Conservation (phyloP, 192 early-diverging fungal genomes). For the Coemansia sp. region DNA sequence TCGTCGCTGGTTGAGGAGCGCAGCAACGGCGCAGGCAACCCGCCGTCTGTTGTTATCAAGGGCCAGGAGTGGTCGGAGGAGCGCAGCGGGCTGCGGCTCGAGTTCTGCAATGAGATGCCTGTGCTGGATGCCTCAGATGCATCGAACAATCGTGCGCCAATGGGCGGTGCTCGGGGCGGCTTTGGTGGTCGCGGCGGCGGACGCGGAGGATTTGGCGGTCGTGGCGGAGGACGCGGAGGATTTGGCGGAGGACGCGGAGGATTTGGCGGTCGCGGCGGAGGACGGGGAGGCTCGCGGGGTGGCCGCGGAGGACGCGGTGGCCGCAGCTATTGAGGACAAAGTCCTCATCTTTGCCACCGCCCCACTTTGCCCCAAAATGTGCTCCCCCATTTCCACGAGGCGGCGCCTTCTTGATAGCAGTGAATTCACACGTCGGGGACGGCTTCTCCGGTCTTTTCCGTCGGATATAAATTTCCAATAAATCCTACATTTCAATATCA, state of each 20-base stretch:
- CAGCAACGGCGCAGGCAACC: conserved; percentile 27
- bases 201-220: conserved; percentile 45
- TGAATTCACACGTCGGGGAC: neutral
- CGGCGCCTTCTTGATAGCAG: no score
- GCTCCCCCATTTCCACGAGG: no score
- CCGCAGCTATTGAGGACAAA: conserved; percentile 1
- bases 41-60: conserved; percentile 55
- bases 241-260: conserved; percentile 51
- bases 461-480: neutral
- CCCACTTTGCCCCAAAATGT: neutral
- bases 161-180: conserved; percentile 50
- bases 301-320: conserved; percentile 1
- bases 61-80: conserved; percentile 71
- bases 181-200: conserved; percentile 39
- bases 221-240: conserved; percentile 53
- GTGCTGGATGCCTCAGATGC: conserved; percentile 66
- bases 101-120: conserved; percentile 73
- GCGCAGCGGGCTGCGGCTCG: conserved; percentile 61
- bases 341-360: neutral
- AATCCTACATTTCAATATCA: neutral
- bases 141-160: conserved; percentile 33
- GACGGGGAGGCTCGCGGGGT: neutral
- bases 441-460: neutral
- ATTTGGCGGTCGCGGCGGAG: conserved; percentile 10
- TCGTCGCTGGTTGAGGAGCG: conserved; percentile 69